Evolutionary conservation across 306 rosid genomes (phyloP).

Genomic region (Quillaja saponaria): DNA sequence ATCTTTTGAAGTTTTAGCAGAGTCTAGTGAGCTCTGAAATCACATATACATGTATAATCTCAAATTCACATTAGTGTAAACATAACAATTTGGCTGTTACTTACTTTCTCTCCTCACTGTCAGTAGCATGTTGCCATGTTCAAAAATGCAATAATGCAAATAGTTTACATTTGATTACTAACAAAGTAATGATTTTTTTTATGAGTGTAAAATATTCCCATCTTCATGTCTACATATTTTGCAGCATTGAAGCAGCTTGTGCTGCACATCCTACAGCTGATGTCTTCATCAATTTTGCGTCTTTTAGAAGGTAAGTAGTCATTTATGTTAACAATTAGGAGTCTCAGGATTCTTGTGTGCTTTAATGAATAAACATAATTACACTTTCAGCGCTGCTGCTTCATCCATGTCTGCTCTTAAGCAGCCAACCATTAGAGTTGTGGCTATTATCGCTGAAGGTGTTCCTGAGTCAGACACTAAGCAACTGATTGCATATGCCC

Average conservation of each 20-base stretch:
- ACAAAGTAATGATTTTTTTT: constrained; percentile 11
- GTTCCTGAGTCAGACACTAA: constrained; percentile 93
- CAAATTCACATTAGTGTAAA: no score
- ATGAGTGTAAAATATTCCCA: constrained; percentile 33
- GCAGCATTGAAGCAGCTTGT: constrained; percentile 91
- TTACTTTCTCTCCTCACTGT: constrained; percentile 21
- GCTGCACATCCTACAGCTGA: constrained; percentile 99
- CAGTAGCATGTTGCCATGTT: not conserved
- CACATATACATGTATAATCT: no score
- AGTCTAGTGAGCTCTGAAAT: no score
- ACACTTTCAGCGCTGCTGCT: constrained; percentile 83
- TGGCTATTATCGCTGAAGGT: constrained; percentile 97
- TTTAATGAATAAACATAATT: constrained; percentile 25
- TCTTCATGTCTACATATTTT: constrained; percentile 29
- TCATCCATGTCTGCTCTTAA: constrained; percentile 88
- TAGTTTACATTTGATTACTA: constrained; percentile 25
- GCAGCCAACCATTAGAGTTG: constrained; percentile 94
- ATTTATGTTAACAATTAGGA: not conserved
- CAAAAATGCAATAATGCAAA: not conserved
- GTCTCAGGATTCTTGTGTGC: not conserved
- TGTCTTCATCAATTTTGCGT: constrained; percentile 97
- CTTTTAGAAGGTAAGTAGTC: constrained; percentile 76
- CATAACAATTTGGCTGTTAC: constrained; percentile 20
- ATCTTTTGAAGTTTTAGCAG: not conserved
- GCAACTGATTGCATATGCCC: constrained; percentile 92